Evolutionary conservation across 106 monocot species (phyloP).

Genomic region (Dioscorea dumetorum): DNA sequence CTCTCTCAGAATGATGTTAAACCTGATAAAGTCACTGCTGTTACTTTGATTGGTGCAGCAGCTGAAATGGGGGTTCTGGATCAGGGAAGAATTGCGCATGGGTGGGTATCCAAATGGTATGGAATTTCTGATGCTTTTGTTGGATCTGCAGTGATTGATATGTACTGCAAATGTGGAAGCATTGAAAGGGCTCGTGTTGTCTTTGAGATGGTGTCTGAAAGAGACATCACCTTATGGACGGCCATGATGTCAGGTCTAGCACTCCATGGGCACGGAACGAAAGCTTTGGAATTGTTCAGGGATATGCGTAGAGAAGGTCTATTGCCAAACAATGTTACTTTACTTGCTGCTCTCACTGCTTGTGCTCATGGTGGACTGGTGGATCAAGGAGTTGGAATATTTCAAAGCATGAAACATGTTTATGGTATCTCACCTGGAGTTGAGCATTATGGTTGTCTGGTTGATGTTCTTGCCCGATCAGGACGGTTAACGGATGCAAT

Average conservation of each 20-base stretch:
- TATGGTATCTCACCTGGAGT: slow-evolving; percentile 37
- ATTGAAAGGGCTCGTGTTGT: slow-evolving; percentile 22
- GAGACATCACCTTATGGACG: slow-evolving; percentile 55
- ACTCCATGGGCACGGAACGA: slow-evolving; percentile 41
- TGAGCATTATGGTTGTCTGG: slow-evolving; percentile 66
- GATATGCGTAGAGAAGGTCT: slow-evolving; percentile 33
- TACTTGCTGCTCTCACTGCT: slow-evolving; percentile 53
- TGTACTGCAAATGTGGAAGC: slow-evolving; percentile 78
- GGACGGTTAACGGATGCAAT: slow-evolving; percentile 47
- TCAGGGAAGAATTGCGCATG: slow-evolving; percentile 44
- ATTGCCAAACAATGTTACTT: slow-evolving; percentile 48
- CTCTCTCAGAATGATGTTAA: slow-evolving; percentile 18
- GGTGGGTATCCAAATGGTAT: slow-evolving; percentile 32
- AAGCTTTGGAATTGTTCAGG: slow-evolving; percentile 50
- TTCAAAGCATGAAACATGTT: slow-evolving; percentile 31
- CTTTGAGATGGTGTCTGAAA: slow-evolving; percentile 28
- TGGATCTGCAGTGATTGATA: slow-evolving; percentile 60
- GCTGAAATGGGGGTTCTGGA: slow-evolving; percentile 33
- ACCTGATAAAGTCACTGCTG: slow-evolving; percentile 49
- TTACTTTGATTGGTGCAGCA: slow-evolving; percentile 26
- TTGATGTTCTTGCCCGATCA: slow-evolving; percentile 63
- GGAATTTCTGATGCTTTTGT: slow-evolving; percentile 40
- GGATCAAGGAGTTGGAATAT: slow-evolving; percentile 41
- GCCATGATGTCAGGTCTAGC: slow-evolving; percentile 54
- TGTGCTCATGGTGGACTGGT: slow-evolving; percentile 67